Percentiles rank a stretch among this genome's conserved stretches.
Conservation (phyloP, 352 stramenopile species). For the Phytopythium vexans region DNA sequence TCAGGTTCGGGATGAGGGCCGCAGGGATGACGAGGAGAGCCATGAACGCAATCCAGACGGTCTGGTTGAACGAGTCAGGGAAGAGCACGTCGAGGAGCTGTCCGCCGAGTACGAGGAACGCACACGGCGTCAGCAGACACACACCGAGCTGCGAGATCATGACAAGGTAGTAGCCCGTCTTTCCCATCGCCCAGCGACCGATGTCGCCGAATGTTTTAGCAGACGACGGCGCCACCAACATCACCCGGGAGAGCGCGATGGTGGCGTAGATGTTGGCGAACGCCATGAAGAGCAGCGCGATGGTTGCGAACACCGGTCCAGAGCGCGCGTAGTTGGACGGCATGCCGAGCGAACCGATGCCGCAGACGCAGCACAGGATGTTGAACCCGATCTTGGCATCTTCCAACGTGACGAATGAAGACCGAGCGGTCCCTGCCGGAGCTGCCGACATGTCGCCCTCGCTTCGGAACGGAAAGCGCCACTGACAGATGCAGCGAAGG, state of each 20-base stretch:
- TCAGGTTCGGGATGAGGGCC: constrained; percentile 23
- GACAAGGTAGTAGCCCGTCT: constrained; percentile 26
- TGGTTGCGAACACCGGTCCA: constrained; percentile 29
- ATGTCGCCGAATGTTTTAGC: constrained; percentile 41
- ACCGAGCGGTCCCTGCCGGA: no score
- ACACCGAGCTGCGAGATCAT: constrained; percentile 21
- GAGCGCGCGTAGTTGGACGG: constrained; percentile 45
- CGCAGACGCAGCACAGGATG: constrained; percentile 30
- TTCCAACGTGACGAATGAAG: constrained; percentile 23
- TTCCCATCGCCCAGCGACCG: constrained; percentile 31
- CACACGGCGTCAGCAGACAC: constrained; percentile 25
- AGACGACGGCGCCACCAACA: constrained; percentile 30
- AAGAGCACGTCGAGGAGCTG: constrained; percentile 31
- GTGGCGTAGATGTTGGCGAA: constrained; percentile 42
- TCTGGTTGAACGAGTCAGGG: constrained; percentile 26
- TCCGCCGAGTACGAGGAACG: constrained; percentile 35
- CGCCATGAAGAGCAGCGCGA: constrained; percentile 43
- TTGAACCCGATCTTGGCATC: constrained; percentile 37
- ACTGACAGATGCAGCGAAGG: background rate
- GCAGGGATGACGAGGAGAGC: constrained; percentile 17
- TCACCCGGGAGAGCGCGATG: constrained; percentile 27
- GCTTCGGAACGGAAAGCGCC: no score
- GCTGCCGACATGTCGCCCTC: no score
- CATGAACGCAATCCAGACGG: constrained; percentile 27
- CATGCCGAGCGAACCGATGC: constrained; percentile 43